Base-by-base conservation (phyloP, 169 alveolate species). In the Plasmodium vinckei region DNA sequence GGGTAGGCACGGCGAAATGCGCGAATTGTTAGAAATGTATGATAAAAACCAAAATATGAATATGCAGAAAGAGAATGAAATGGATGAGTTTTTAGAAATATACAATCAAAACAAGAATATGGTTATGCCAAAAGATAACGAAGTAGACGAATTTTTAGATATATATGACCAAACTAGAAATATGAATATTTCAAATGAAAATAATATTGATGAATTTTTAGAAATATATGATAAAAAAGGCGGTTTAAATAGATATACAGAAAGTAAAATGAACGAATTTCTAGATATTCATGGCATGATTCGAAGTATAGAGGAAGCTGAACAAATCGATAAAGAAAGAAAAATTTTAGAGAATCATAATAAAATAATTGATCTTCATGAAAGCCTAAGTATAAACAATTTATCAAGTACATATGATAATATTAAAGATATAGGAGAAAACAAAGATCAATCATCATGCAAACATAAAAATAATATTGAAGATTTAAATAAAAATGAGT, bases 71-170 rank as follows among this genome's bases (percentile, higher is more conserved):
- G 77, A 19, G 23, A 23, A 23, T 25, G 56, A 47, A 79, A 33
- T 79, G 23, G 67, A 67, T 68, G 84, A 65, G 42, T 56, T 79
- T 46, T 27, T 39, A 27, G 89, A 79, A 64, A 79, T 25, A 65
- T 64, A 79, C 12, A 69, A 79, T 49, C 63, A 27, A 51, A 75
- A 23, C 39, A 75, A 42, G 5, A 19, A 59, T 44, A 15, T 39
- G 23, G 53, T 25, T 10, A 33, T 54, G 59, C 39, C 33, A 9
- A 27, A 56, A 6, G 57, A 42, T 10, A 63, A 63, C 13, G 63
- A 46, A 23, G 46, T 47, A 17, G 88, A 75, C 49, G 88, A 75
- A 21, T 75, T 75, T 75, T 54, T 73, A 51, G 88, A 75, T 17
- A 73, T 73, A 19, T 44, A 19, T 60, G 51, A 61, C 17, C 56